Base-by-base conservation (phyloP, 192 early-diverging fungal genomes). In the Geranomyces variabilis region DNA sequence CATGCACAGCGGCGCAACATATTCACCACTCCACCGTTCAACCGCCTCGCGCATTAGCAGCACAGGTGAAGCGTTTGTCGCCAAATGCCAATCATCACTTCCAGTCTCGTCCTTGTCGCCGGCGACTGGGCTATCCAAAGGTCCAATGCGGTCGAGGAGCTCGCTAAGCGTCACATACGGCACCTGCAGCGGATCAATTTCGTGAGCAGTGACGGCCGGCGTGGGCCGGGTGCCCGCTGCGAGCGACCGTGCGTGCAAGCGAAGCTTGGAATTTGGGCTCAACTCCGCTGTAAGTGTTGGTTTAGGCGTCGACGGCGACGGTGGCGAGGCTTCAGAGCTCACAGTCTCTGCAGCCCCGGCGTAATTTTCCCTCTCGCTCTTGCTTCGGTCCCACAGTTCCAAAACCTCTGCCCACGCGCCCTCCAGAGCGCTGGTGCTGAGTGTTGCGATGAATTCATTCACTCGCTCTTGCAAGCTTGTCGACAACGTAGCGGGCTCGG, bases 111-210 rank as follows among this genome's bases (percentile, higher is more conserved):
- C 28, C 17, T 6, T 17, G 24, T 34, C 31, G n/a, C n/a, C n/a
- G 22, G 24, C 58, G 15, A 17, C 29, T 8, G 3, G 15, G 22
- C 58, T 60, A 8, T 60, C 8, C 24, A 63, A 19, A 28, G 41
- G 7, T 6, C 57, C 51, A 45, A 77, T n/a, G 1, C 66, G 70
- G 10, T 56, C 33, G 19, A 47, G 47, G 36, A 77, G 55, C 51
- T 72, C 70, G 14, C 12, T 15, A 49, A 65, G 19, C 12, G 70
- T 72, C 13, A 62, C 62, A 28, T 34, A 72, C 9, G 70, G 70
- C n/a, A 72, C 1, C 29, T 72, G 61, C 6, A 22, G n/a, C 14
- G 60, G 70, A 65, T 72, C 70, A 22, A 72, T 72, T 21, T 65
- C 47, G 51, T 55, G 49, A 9, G 33, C 59, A 0, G 59, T 63